phyloP scores from a whole-genome alignment of 1,139 yeast genomes.

The Suhomyces bokatorum region DNA sequence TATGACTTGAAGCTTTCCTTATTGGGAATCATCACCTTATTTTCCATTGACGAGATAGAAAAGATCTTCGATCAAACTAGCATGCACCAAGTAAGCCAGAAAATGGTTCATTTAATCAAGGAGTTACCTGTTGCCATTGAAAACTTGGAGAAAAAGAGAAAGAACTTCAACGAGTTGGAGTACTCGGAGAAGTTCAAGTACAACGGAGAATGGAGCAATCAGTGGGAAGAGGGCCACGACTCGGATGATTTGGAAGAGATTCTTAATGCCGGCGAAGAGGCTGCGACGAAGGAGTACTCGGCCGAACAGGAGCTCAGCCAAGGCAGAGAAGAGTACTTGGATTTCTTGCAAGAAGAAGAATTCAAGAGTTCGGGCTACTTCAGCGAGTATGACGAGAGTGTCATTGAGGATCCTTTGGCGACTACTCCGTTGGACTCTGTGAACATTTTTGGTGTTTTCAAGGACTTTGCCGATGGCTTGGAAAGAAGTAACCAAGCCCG shows the following conservation, averaged over 20 bases:
- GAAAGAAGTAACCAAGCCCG: conserved; percentile 12
- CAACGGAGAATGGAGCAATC: conserved; percentile 14
- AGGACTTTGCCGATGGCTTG: conserved; percentile 19
- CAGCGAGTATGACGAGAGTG: conserved; percentile 52
- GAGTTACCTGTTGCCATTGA: conserved; percentile 71
- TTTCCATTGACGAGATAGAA: conserved; percentile 30
- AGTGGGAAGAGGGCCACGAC: conserved; percentile 26
- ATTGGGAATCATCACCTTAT: conserved; percentile 63
- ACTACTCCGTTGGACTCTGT: conserved; percentile 75
- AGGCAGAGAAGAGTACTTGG: conserved; percentile 46
- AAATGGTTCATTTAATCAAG: conserved; percentile 51
- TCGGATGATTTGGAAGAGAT: conserved; percentile 28
- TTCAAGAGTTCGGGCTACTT: conserved; percentile 39
- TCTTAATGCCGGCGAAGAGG: conserved; percentile 20
- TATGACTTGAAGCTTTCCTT: conserved; percentile 77
- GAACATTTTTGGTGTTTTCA: conserved; percentile 51
- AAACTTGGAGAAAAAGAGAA: conserved; percentile 61
- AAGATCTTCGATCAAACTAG: conserved; percentile 21
- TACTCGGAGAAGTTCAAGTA: conserved; percentile 13
- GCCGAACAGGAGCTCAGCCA: conserved; percentile 30
- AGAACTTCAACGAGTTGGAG: conserved; percentile 45
- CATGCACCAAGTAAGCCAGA: conserved; percentile 40
- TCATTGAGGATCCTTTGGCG: conserved; percentile 79
- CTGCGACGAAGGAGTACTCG: conserved; percentile 28
- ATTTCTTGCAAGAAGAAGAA: conserved; percentile 46